Evolutionary conservation across 2,329 filamentous ascomycete genomes (phyloP), one percentile per base, ranked within the genome.

Genomic region (Lachnellula cervina): DNA sequence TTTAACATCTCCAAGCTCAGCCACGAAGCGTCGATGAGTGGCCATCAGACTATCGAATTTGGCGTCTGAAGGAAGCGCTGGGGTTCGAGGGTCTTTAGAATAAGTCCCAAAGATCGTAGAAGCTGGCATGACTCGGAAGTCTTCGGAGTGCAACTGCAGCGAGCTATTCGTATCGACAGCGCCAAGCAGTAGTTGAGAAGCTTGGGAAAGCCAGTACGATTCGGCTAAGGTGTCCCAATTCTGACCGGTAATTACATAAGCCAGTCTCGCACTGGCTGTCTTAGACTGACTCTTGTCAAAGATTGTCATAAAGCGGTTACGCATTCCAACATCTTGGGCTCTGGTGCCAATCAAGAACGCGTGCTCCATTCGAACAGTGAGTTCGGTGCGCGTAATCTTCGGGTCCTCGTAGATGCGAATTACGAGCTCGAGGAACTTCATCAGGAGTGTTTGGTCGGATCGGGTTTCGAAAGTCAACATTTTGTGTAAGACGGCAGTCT

Each of bases 331-430:
- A 70, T 99, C 93, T 64, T 92, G 87, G 2, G 93, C 93, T 65
- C 95, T 79, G 0, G 93, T 95, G 28, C 95, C 94, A 49, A 99
- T 94, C 61, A 99, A 80, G 79, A 99, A 99, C 5, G 94, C 94
- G 72, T 97, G 93, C 74, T 99, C 94, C 81, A 99, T 88, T 4
- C 95, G 85, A 9, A 99, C 95, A 0, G 94, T 97, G 52, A 99
- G 80, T 72, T 99, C 94, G 0, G 93, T 97, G 34, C 92, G 83
- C 1, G 92, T 91, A 60, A 99, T 94, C 73, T 95, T 96, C 0
- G 91, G 90, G 67, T 99, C 94, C 68, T 99, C 95, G 70, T 99
- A 99, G 57, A 99, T 97, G 49, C 92, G 86, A 64, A 99, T 96
- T 25, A 99, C 94, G 25, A 99, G 83, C 62, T 97, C 89, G 56